Evolutionary conservation across 495 filamentous ascomycete species (phyloP).

Genomic region (Pseudoneurospora amorphoporcata): DNA sequence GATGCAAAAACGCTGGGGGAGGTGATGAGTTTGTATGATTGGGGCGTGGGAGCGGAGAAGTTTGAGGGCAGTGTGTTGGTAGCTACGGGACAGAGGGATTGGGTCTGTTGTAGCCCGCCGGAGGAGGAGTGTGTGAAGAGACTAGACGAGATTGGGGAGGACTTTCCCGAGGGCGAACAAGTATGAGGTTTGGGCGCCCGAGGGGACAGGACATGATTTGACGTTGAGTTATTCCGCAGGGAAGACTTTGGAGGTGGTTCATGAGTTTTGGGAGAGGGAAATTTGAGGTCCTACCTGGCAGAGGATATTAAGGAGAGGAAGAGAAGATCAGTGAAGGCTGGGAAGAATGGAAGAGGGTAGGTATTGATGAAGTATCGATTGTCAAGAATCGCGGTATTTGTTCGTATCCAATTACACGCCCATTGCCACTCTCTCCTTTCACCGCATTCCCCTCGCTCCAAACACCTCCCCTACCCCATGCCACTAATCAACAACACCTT

Average conservation of each 20-base stretch:
- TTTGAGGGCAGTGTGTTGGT: neutral
- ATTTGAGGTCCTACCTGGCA: neutral
- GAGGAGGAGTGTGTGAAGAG: neutral
- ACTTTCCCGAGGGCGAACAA: neutral
- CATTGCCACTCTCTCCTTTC: neutral
- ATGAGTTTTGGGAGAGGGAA: neutral
- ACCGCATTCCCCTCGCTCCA: neutral
- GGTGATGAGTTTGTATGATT: neutral
- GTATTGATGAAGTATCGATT: slow-evolving; percentile 5
- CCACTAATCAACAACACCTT: slow-evolving; percentile 46
- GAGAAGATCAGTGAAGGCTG: neutral
- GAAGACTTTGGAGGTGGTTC: neutral
- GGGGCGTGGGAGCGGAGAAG: neutral
- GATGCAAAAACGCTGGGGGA: neutral
- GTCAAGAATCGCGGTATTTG: neutral
- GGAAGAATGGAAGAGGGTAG: slow-evolving; percentile 16
- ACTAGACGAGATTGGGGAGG: neutral
- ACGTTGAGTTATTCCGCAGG: slow-evolving; percentile 5
- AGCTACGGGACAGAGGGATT: slow-evolving; percentile 2
- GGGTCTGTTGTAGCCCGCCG: slow-evolving; percentile 1
- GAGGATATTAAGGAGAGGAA: neutral
- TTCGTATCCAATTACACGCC: neutral
- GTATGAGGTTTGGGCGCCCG: neutral
- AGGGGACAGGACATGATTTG: slow-evolving; percentile 2
- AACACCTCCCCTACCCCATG: neutral